Evolutionary conservation across 106 monocot species (phyloP), one percentile per base, ranked within the genome.

Genomic region (Agapanthus africanus): DNA sequence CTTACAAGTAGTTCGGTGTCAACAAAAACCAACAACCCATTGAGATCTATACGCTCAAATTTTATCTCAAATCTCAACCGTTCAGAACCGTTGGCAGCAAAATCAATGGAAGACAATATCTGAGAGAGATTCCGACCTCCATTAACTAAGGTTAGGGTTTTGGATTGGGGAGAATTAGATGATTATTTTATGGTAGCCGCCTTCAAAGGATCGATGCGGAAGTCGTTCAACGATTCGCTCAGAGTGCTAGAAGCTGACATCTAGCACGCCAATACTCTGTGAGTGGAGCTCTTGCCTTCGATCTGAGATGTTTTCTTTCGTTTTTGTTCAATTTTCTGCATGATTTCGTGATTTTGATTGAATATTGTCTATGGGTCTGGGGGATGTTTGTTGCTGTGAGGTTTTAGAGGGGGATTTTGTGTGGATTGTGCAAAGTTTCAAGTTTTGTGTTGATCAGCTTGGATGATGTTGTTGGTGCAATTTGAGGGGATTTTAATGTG

Each of bases 261-360:
- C 73, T 92, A 97, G 82, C 97, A 97, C 54, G 97, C 97, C 75
- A 97, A 97, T 66, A 87, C 91, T 14, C 79, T 97, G 97, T 97
- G 52, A 84, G 91, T 78, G 11, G 37, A 19, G 1, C 40, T 14
- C 47, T 41, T n/a, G 16, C 11, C 27, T 27, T 15, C 25, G 60
- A 60, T 73, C 63, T 22, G 5, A 61, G 34, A 4, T 1, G 4
- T 9, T 11, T 54, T 40, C 23, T 11, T 41, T 28, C 15, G 21
- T 4, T 66, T 16, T 25, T 66, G 0, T 66, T n/a, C n/a, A n/a
- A n/a, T n/a, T n/a, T 11, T 34, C 33, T 37, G 37, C 7, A 1
- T 21, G 15, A 6, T 16, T 10, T 66, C 1, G 6, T 11, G 13
- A 9, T 37, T 66, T 41, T 39, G 36, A 39, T 41, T 2, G 41